Base-by-base conservation (phyloP, 2,329 filamentous ascomycete species). In the Colletotrichum musicola region DNA sequence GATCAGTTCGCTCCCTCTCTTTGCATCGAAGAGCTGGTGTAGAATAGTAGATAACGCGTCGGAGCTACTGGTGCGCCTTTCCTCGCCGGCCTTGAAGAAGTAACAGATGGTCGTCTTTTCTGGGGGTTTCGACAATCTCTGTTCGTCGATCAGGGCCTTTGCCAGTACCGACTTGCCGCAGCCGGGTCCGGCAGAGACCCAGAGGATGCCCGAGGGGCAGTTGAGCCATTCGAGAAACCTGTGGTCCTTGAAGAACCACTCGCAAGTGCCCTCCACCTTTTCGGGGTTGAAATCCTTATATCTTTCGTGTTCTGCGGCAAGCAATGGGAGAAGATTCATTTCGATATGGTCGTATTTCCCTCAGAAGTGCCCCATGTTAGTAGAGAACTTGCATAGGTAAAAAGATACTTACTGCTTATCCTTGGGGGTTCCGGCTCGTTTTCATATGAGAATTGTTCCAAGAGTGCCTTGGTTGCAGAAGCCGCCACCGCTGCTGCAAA, bases 401-500 rank as follows among this genome's bases (percentile, higher is more conserved):
- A 84, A 79, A 1, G 84, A 47, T 18, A 18, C n/a, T 47, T 47
- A 18, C 9, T 4, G 22, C 22, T 20, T 14, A 64, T 47, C 18
- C 68, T 74, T 78, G 1, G 72, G 74, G 62, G 83, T 77, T 20
- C 77, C 79, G 1, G 80, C 82, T n/a, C 47, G 80, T 25, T 83
- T 75, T 22, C 61, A 14, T 76, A 79, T n/a, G 40, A n/a, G 13
- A 35, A 46, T 2, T n/a, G 62, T 14, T 65, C 71, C 2, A 73
- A 4, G 1, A 80, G 56, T 1, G 75, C 74, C 56, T 74, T 81
- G 18, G 75, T 69, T 20, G 69, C 75, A 1, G 78, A 73, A 1
- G 80, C 79, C 0, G 79, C 80, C 0, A 73, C 75, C 0, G 76
- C 76, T 1, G 81, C 78, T 0, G 80, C 78, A 72, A 79, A 82